Base-by-base conservation (phyloP, 2,329 filamentous ascomycete genomes). In the Canariomyces notabilis region DNA sequence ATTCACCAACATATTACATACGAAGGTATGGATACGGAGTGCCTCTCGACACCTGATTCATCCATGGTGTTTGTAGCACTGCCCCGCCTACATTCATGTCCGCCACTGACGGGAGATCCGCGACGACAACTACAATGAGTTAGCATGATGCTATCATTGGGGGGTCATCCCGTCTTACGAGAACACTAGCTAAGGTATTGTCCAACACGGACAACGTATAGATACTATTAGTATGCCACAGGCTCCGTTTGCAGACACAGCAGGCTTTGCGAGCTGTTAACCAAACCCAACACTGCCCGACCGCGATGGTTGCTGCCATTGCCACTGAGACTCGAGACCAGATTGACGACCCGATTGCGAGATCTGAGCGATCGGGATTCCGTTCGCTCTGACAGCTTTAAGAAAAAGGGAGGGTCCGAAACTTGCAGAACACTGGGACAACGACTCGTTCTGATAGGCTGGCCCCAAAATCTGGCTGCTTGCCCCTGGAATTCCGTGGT, bases 361-460 rank as follows among this genome's bases (percentile, higher is more conserved):
- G 52, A 47, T 48, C 48, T 44, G 26, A 29, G 20, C 16, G 20
- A 26, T 11, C 11, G 42, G 37, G 31, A 38, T 41, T 42, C 42
- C 31, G 37, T 49, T 49, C 46, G 46, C 46, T 45, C 42, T 40
- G 37, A 40, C 37, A 12, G 15, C 37, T 31, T 2, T 12, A 38
- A 8, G 20, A n/a, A n/a, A n/a, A n/a, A n/a, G n/a, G 26, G 26
- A 29, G 14, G 26, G 26, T 19, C 36, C 22, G 20, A 39, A n/a
- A 23, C 23, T 19, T n/a, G 20, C 15, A 20, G n/a, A 32, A n/a
- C 34, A 19, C 15, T 29, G 20, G 19, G 36, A 38, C 35, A 37
- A 40, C 21, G 43, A 35, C 49, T 48, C 49, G 48, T 48, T 31
- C 43, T 54, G 48, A 54, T 54, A 47, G 51, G 51, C n/a, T 23